phyloP scores from a whole-genome alignment of 2,329 filamentous ascomycete species.

The Colletotrichum endophyticum region DNA sequence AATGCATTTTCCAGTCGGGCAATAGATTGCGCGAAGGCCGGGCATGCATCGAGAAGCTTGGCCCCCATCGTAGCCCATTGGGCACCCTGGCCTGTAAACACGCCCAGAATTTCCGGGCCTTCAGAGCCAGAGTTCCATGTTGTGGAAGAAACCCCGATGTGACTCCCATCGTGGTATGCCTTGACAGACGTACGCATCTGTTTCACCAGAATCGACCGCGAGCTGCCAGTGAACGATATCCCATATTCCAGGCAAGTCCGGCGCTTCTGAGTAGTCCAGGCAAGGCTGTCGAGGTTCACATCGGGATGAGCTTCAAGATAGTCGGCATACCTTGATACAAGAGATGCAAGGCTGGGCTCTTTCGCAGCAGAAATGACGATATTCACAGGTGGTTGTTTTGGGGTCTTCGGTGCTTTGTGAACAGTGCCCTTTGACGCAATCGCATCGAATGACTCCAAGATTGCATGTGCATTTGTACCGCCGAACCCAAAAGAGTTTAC shows the following conservation, averaged over 20 bases:
- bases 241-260: conserved; percentile 8
- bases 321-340: neutral
- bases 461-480: conserved; percentile 48
- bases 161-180: neutral
- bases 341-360: neutral
- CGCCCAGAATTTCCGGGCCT: neutral
- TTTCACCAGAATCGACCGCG: neutral
- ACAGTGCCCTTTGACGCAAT: neutral
- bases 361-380: neutral
- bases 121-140: neutral
- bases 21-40: neutral
- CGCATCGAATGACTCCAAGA: conserved; percentile 28
- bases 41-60: conserved; percentile 13
- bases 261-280: conserved; percentile 22
- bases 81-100: conserved; percentile 30
- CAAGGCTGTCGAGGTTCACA: neutral
- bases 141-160: conserved; percentile 17
- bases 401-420: neutral
- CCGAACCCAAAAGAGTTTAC: conserved; percentile 47
- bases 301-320: neutral
- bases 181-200: conserved; percentile 9
- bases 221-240: conserved; percentile 21
- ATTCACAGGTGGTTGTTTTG: neutral
- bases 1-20: conserved; percentile 13
- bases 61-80: conserved; percentile 26